A percentile compares a stretch with the other conserved stretches of the same genome.
Evolutionary conservation across 768 basidiomycete genomes (phyloP).

Genomic region (Boletus vermiculosoides): DNA sequence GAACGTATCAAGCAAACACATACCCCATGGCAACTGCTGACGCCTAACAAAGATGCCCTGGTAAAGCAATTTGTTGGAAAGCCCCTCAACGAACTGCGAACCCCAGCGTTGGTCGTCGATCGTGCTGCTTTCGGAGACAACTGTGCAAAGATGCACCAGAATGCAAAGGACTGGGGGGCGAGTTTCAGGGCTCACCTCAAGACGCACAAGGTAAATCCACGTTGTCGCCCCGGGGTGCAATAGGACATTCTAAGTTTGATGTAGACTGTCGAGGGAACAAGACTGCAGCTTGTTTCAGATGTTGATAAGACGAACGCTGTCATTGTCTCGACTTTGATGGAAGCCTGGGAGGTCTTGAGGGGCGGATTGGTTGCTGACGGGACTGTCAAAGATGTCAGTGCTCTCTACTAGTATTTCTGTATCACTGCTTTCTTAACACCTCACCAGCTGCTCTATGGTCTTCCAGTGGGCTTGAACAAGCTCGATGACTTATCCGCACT

Average conservation of each 20-base stretch:
- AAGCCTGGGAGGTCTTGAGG: constrained; percentile 72
- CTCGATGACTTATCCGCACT: constrained; percentile 65
- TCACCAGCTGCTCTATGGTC: constrained; percentile 75
- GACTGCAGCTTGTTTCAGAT: constrained; percentile 60
- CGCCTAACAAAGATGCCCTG: constrained; percentile 49
- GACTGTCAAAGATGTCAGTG: constrained; percentile 72
- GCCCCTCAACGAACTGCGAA: constrained; percentile 56
- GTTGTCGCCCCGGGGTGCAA: neutral
- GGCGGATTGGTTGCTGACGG: constrained; percentile 69
- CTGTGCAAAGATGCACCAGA: constrained; percentile 69
- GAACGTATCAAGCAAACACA: constrained; percentile 39
- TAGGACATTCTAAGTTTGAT: constrained; percentile 9
- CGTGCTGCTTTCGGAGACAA: constrained; percentile 68
- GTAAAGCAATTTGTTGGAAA: constrained; percentile 57
- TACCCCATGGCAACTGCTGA: constrained; percentile 43
- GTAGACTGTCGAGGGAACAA: constrained; percentile 74
- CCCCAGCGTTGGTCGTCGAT: constrained; percentile 79
- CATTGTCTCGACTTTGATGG: constrained; percentile 80
- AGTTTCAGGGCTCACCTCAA: constrained; percentile 82
- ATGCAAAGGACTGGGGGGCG: constrained; percentile 64
- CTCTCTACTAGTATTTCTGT: neutral
- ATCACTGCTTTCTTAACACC: constrained; percentile 4
- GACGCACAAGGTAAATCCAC: constrained; percentile 63
- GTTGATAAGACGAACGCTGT: constrained; percentile 58
- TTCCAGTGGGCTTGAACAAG: constrained; percentile 71